Percentiles rank a stretch among this genome's conserved stretches.
Conservation (phyloP, 2,329 filamentous ascomycete species). For the Sporothrix brasiliensis region DNA sequence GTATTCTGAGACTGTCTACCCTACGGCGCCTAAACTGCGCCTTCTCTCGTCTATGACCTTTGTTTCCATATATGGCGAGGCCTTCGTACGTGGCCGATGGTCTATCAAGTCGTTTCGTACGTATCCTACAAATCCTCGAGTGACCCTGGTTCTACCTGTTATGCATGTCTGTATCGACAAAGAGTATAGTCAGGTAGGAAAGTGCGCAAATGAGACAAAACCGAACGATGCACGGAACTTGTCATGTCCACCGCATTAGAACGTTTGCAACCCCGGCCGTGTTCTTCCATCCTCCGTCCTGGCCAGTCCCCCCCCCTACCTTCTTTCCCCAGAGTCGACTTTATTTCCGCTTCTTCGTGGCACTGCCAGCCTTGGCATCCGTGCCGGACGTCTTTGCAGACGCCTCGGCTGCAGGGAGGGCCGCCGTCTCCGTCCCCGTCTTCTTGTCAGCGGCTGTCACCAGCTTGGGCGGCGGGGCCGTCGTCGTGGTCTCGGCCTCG, state of each 20-base stretch:
- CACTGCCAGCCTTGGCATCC: conserved; percentile 54
- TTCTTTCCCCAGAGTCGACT: no score
- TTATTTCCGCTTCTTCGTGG: conserved; percentile 53
- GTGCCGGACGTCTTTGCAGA: conserved; percentile 49
- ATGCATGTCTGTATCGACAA: neutral
- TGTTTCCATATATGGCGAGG: neutral
- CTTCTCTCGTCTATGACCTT: neutral
- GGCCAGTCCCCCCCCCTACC: no score
- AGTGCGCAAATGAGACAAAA: neutral
- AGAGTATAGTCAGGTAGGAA: neutral
- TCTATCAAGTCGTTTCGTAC: conserved; percentile 1
- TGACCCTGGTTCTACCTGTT: neutral
- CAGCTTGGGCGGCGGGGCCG: neutral
- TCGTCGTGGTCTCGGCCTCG: conserved; percentile 42
- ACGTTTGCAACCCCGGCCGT: neutral
- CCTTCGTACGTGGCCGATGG: neutral
- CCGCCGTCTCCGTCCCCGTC: conserved; percentile 39
- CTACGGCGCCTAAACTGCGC: no score
- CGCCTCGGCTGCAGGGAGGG: conserved; percentile 41
- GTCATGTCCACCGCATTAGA: neutral
- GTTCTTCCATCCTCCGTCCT: neutral
- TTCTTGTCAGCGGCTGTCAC: conserved; percentile 44
- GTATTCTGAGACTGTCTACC: neutral
- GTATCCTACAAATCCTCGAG: neutral
- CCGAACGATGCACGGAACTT: neutral